Evolutionary conservation across 2,329 filamentous ascomycete genomes (phyloP), one percentile per base, ranked within the genome.

Genomic region (Diaporthe vexans): DNA sequence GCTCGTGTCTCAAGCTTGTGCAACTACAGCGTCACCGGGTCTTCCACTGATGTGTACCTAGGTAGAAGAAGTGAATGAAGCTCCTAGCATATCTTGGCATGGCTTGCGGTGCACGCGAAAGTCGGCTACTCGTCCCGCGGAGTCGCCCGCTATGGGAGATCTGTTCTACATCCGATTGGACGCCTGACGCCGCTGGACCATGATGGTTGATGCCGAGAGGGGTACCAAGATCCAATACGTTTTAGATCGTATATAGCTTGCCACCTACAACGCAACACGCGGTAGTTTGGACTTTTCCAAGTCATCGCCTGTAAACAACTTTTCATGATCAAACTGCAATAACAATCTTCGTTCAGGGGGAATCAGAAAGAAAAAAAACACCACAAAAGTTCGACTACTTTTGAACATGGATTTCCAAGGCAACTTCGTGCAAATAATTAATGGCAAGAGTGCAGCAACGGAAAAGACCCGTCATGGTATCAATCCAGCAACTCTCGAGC

Each of bases 371-470:
- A 5, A 40, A 13, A 13, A 40, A 13, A 40, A 2, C 13, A 2
- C 37, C 3, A 2, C 37, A 40, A 40, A 11, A 13, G 3, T 11
- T 40, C 37, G 1, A 40, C 11, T 40, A 13, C 3, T 40, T 13
- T 40, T 13, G 11, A 40, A 40, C 1, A 51, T 51, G 7, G 59
- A 56, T 17, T 70, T 70, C 24, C 24, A 56, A 5, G 65, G 79
- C 80, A 88, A 87, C 77, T 65, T 65, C 21, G 40, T 51, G 13
- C 59, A 65, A n/a, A 73, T 67, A 17, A 73, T 73, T 35, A 24
- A 65, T 5, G 57, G 57, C 33, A 35, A 68, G 58, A 33, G 46
- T 17, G 51, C 43, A 9, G 7, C 11, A 1, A 65, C 57, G 21
- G 26, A 43, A 19, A 35, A 33, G 2, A 67, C 40, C 6, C 58